Base-by-base conservation (phyloP, 257 asterid genomes). In the Eustoma russellianum region DNA sequence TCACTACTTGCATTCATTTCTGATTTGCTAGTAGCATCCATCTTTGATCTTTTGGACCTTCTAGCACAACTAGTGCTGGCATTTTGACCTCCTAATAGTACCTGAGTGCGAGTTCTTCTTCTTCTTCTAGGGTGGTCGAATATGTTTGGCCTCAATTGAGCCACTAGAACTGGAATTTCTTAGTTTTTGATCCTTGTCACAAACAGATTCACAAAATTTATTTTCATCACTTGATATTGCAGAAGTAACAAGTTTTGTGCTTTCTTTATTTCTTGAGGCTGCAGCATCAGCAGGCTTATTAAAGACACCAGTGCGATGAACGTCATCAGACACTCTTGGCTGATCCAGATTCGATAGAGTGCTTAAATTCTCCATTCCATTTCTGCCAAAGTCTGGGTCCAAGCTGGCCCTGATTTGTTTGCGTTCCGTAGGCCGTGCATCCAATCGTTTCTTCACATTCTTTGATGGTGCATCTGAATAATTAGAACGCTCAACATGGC, bases 11-110 rank as follows among this genome's bases (percentile, higher is more conserved):
- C n/a, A n/a, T n/a, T n/a, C n/a, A n/a, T n/a, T n/a, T n/a, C n/a
- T 52, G 17, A 41, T 33, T 47, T 18, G 30, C 51, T 59, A 17
- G 59, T 49, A 5, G 52, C 54, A 66, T 48, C 68, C 16, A 46
- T 56, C 54, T 58, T 63, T 44, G 76, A 68, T 69, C 73, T 38
- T 57, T 60, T 66, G 60, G 78, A 57, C 65, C 78, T 77, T 47
- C 64, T 55, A 67, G 61, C 50, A 57, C 46, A 56, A 46, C 53
- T 62, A 52, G 57, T 17, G 17, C 52, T 59, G 41, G 70, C 66
- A 38, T 70, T 66, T 66, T 53, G 74, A 61, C 48, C 63, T 61
- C 43, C 56, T 15, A 17, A 35, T 40, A 57, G 55, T 40, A 60
- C 56, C 62, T 50, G 69, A n/a, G 19, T 70, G 11, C 49, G 52